These are phyloP conservation scores for Cnidoscolus chayamansa DNA, from an alignment of 441 rosid genomes.

Conservation along the genomic window DNA sequence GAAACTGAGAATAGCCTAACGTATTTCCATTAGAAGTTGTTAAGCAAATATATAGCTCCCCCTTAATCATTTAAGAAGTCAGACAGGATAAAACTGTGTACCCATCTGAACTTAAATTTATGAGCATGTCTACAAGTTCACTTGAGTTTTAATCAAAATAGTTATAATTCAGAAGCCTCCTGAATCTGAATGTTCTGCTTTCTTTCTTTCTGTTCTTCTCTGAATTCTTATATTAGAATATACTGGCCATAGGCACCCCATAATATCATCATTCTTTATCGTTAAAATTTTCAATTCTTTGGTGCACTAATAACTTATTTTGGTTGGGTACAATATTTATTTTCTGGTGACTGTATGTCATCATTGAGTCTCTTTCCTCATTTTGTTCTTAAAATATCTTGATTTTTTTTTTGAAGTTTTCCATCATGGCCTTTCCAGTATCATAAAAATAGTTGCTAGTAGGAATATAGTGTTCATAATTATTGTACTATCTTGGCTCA, in stretches of 20 bases:
- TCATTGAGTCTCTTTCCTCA: neutral
- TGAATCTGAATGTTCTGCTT: too few relatives aligned
- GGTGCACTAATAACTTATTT: too few relatives aligned
- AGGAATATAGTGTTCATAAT: neutral
- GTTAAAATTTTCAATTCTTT: too few relatives aligned
- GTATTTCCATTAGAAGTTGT: neutral
- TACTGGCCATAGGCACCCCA: too few relatives aligned
- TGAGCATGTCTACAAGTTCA: too few relatives aligned
- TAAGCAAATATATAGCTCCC: too few relatives aligned
- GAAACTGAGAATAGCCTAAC: neutral
- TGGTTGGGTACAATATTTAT: neutral
- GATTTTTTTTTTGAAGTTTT: neutral
- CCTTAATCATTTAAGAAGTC: neutral
- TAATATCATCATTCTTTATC: too few relatives aligned
- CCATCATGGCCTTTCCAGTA: neutral
- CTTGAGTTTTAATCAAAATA: neutral
- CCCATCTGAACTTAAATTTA: neutral
- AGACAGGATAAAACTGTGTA: neutral
- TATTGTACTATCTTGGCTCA: slow-evolving; percentile 13
- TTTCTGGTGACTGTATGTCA: neutral
- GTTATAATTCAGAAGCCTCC: neutral
- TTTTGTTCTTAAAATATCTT: neutral
- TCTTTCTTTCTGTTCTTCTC: too few relatives aligned
- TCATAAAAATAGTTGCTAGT: neutral
- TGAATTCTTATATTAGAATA: too few relatives aligned